Evolutionary conservation across 768 basidiomycete genomes (phyloP), one percentile per base, ranked within the genome.

Genomic region (Russula abietina): DNA sequence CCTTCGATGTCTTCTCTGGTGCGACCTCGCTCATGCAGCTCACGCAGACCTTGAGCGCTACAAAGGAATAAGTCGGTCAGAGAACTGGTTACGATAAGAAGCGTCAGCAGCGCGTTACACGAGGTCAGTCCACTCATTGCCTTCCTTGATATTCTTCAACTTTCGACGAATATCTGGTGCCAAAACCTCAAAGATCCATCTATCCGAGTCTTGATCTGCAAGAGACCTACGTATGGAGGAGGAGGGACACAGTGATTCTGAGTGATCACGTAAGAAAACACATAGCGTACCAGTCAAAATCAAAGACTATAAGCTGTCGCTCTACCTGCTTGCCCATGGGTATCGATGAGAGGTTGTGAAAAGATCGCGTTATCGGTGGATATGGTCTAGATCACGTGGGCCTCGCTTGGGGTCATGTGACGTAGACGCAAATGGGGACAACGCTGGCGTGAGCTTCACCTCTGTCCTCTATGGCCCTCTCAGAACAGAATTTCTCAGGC

Each of bases 201-300:
- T 80, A 75, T 98, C 97, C 0, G 94, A 88, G 77, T 99, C 97
- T 77, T 98, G 95, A 76, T 99, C 96, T 59, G 87, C 86, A 75
- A 91, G 82, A 39, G 91, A 93, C 90, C 90, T 93, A 43, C 24
- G 16, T 22, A 24, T 28, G 39, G 22, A 6, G 17, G 43, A 14
- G 19, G 41, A 11, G 22, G 26, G 33, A 38, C 61, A 36, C 60
- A n/a, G 24, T 56, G 11, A 22, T 65, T 28, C 46, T 33, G 17
- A 50, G 39, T 32, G 49, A 7, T 48, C 2, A 10, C 3, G 10
- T n/a, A 11, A 14, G 8, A 41, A 33, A 30, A 48, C 22, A 12
- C 28, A 43, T 32, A 12, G 8, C 7, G 10, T 5, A 89, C 96
- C 95, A 98, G 81, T 99, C 96, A 76, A 98, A 99, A 74, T 99